Base-by-base conservation (phyloP, 2,329 filamentous ascomycete genomes). In the Colletotrichum tamarilloi region DNA sequence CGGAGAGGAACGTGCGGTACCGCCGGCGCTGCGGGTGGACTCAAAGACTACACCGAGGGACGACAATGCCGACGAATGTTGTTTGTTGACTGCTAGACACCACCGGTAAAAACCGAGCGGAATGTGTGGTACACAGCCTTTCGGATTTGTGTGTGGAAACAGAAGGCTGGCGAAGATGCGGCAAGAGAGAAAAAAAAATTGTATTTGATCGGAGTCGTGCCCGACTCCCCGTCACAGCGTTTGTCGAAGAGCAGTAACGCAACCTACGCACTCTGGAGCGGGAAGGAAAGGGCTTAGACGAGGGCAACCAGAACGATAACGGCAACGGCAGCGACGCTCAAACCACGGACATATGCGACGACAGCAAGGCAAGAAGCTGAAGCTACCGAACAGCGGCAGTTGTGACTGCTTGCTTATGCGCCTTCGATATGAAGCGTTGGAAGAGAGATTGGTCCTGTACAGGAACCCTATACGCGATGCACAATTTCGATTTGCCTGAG, bases 161-260 rank as follows among this genome's bases (percentile, higher is more conserved):
- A 42, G 49, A 65, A 49, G 38, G 62, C 38, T 38, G 60, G 42
- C 35, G 38, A 71, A 30, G 68, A 65, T 19, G 62, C 62, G 62
- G 42, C 42, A 35, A 35, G 42, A 49, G 42, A 49, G 42, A 49
- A 32, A 59, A 66, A 66, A 71, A 53, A 71, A 49, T 46, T 32
- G 49, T 38, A 52, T 65, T 42, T 68, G 57, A 53, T 67, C 63
- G 68, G 72, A 59, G 55, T 19, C 11, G 6, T 46, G 67, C 35
- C 72, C 72, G 72, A 63, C 62, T 68, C 72, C 65, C 53, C 72
- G 68, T 42, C n/a, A 7, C 67, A 53, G 68, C 42, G 16, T 49
- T 19, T 22, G 16, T 62, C 32, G 35, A 26, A 53, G 28, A 68
- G 57, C 68, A 32, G 66, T 35, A 59, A 46, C 46, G 55, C 52